phyloP scores from a whole-genome alignment of 2,329 filamentous ascomycete genomes.

The Rosellinia necatrix region DNA sequence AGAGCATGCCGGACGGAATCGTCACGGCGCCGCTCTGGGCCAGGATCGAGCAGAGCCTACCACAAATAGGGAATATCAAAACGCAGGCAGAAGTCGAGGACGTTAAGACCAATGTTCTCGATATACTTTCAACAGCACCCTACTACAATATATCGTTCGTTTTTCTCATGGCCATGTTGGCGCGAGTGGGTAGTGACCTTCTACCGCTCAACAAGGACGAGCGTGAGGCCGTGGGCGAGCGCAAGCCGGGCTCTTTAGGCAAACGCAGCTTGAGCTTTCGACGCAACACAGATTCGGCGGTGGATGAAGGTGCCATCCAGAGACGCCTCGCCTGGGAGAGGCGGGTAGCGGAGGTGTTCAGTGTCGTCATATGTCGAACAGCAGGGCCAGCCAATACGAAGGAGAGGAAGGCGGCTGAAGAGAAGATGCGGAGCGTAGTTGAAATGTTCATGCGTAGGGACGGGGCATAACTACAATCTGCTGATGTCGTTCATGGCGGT shows the following conservation, averaged over 20 bases:
- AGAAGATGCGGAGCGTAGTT: conserved; percentile 67
- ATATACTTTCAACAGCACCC: conserved; percentile 72
- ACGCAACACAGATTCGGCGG: conserved; percentile 34
- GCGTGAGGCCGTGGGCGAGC: conserved; percentile 40
- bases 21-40: conserved; percentile 73
- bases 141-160: conserved; percentile 89
- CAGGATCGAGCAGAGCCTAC: conserved; percentile 64
- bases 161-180: conserved; percentile 79
- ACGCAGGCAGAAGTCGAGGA: conserved; percentile 43
- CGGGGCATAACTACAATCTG: conserved; percentile 2
- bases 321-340: conserved; percentile 64
- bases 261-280: conserved; percentile 55
- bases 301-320: conserved; percentile 53
- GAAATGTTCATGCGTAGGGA: conserved; percentile 68
- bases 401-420: conserved; percentile 64
- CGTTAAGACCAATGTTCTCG: conserved; percentile 64
- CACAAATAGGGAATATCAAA: conserved; percentile 42
- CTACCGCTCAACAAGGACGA: conserved; percentile 47
- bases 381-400: conserved; percentile 46
- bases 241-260: conserved; percentile 38
- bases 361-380: conserved; percentile 63
- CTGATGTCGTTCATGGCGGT: not conserved
- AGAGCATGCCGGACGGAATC: conserved; percentile 77
- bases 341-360: conserved; percentile 68
- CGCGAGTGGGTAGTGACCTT: conserved; percentile 56